Percentiles rank a stretch among this genome's conserved stretches.
These are phyloP conservation scores for Eucalyptus marginata DNA, from an alignment of 345 rosid genomes.

Conservation along the genomic window DNA sequence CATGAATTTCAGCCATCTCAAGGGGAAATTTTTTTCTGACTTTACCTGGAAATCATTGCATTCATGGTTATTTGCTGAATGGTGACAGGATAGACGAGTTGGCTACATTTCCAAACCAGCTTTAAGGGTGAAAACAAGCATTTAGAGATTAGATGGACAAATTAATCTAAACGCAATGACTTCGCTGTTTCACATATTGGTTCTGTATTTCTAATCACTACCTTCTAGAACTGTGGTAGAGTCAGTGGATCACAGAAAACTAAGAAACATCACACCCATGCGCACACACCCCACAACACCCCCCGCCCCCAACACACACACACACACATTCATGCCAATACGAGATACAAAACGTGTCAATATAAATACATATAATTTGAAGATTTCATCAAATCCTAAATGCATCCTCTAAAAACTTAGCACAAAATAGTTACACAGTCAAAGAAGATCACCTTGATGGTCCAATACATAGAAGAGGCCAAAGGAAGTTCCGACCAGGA, in stretches of 20 bases:
- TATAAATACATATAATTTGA: background rate
- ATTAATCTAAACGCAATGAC: background rate
- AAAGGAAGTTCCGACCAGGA: constrained; percentile 93
- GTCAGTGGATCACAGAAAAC: background rate
- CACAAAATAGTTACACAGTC: background rate
- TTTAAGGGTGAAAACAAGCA: background rate
- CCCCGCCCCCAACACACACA: no score
- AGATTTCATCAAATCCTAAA: background rate
- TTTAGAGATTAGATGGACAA: background rate
- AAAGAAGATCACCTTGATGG: constrained; percentile 67
- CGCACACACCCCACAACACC: no score
- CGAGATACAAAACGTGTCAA: background rate
- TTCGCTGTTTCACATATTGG: background rate
- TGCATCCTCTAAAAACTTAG: background rate
- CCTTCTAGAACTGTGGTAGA: background rate
- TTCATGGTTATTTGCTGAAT: background rate
- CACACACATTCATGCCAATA: background rate
- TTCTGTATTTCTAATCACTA: background rate
- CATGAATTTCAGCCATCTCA: constrained; percentile 99
- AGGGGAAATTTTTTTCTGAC: constrained; percentile 83
- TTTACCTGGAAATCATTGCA: constrained; percentile 34
- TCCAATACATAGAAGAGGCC: constrained; percentile 95
- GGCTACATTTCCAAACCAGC: background rate
- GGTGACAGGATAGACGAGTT: background rate
- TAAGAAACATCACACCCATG: background rate